These are phyloP conservation scores for Papilionanthe hybrid DNA, from an alignment of 116 monocot genomes.

Conservation along the genomic window DNA sequence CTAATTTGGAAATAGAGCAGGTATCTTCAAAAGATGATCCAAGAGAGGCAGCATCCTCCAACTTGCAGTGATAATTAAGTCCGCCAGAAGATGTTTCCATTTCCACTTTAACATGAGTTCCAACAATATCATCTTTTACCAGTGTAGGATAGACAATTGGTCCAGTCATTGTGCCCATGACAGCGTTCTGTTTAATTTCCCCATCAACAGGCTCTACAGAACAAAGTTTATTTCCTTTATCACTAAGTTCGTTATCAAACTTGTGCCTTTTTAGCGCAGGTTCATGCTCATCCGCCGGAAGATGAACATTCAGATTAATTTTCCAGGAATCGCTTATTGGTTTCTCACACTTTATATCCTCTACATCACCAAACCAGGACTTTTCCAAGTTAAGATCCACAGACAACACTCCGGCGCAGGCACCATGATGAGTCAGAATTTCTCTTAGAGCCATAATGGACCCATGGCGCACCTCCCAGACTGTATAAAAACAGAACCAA, in stretches of 20 bases:
- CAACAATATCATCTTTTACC: constrained; percentile 15
- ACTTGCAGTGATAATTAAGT: constrained; percentile 13
- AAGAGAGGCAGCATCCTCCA: constrained; percentile 13
- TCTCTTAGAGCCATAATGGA: constrained; percentile 92
- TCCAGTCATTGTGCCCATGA: constrained; percentile 7
- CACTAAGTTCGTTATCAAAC: constrained; percentile 14
- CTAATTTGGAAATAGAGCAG: constrained; percentile 16
- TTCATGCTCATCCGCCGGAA: constrained; percentile 41
- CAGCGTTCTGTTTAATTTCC: constrained; percentile 10
- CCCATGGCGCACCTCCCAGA: constrained; percentile 98
- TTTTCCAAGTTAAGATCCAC: constrained; percentile 43
- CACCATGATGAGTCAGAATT: constrained; percentile 85
- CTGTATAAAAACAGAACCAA: constrained; percentile 33
- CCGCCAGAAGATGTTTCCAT: constrained; percentile 22
- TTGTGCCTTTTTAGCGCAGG: constrained; percentile 55
- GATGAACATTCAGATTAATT: constrained; percentile 73
- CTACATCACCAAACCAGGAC: constrained; percentile 33
- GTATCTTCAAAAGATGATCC: constrained; percentile 18
- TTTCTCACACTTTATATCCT: constrained; percentile 23
- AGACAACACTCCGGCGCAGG: constrained; percentile 75
- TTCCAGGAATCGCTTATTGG: constrained; percentile 38
- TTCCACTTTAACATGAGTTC: constrained; percentile 51
- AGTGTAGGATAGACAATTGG: constrained; percentile 3
- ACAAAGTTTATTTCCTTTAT: not conserved
- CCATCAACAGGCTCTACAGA: not conserved